Conservation (phyloP, 768 basidiomycete genomes). For the Tubosaeta sp. region DNA sequence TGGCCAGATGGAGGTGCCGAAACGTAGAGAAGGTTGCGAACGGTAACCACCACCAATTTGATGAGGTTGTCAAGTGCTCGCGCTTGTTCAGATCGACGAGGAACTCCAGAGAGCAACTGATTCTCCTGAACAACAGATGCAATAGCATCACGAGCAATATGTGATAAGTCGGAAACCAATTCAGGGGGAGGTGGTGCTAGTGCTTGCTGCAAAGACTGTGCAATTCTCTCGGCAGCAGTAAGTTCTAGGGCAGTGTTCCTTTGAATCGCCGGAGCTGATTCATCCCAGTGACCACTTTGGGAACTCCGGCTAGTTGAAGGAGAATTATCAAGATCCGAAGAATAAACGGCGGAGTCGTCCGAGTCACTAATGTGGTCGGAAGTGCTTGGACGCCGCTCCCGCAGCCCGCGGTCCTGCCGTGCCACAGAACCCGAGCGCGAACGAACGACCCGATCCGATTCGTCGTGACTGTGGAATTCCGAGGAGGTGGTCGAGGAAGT, state of each 20-base stretch:
- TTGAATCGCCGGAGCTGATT: constrained; percentile 12
- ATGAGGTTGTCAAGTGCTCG: constrained; percentile 60
- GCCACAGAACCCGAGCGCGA: constrained; percentile 35
- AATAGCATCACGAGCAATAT: constrained; percentile 55
- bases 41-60: constrained; percentile 58
- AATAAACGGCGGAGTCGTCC: constrained; percentile 64
- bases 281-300: constrained; percentile 24
- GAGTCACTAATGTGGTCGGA: constrained; percentile 61
- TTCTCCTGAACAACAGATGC: constrained; percentile 55
- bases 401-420: constrained; percentile 23
- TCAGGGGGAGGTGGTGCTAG: constrained; percentile 57
- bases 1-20: constrained; percentile 57
- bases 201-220: constrained; percentile 58
- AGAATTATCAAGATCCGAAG: constrained; percentile 31
- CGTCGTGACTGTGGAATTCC: constrained; percentile 20
- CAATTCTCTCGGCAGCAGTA: constrained; percentile 65
- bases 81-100: constrained; percentile 52
- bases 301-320: constrained; percentile 30
- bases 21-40: constrained; percentile 73
- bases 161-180: constrained; percentile 56
- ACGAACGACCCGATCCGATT: constrained; percentile 20
- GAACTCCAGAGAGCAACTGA: constrained; percentile 43
- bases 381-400: constrained; percentile 28
- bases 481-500: constrained; percentile 34
- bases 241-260: constrained; percentile 37